Evolutionary conservation across 2,329 filamentous ascomycete genomes (phyloP), one percentile per base, ranked within the genome.

Genomic region (Arthroderma sp.): DNA sequence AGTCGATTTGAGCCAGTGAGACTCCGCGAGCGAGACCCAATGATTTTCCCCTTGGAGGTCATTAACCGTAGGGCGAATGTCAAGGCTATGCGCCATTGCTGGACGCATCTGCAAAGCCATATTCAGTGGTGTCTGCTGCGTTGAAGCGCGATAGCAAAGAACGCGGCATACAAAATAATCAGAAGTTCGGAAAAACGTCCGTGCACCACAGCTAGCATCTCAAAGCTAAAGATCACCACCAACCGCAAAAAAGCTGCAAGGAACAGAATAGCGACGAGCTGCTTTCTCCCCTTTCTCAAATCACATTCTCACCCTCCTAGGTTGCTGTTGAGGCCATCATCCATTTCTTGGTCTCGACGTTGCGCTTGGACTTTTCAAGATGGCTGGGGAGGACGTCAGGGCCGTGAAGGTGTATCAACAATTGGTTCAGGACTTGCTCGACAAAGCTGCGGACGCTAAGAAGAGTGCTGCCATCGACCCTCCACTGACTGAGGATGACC

Each of bases 1-100:
- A 40, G 74, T 64, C 29, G 74, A 62, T 60, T 82, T 81, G 49
- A 94, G 70, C 91, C 91, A 98, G 65, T 89, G 75, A 63, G 84
- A 80, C 58, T 80, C 78, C 49, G 91, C 91, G 52, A 95, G 70
- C 61, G 83, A 68, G 49, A 76, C 74, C 65, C 76, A 75, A 50
- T 70, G 55, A 50, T 58, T 65, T 44, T 64, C 61, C 22, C 47
- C 62, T 48, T 61, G 61, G 45, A 66, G 60, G 50, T 67, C 64
- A 49, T 62, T 63, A 48, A 65, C 64, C 9, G 62, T 64, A 40
- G 64, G 63, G 53, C 61, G 56, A 49, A 60, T 59, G 55, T 68
- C 65, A 46, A 62, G 57, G 55, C 58, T 61, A 47, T 64, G 75
- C 56, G 81, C 79, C 66, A 86, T 85, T 52, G 75, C 59, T 56